These are phyloP conservation scores for Clausena lansium DNA, from an alignment of 345 rosid genomes.

Conservation along the genomic window DNA sequence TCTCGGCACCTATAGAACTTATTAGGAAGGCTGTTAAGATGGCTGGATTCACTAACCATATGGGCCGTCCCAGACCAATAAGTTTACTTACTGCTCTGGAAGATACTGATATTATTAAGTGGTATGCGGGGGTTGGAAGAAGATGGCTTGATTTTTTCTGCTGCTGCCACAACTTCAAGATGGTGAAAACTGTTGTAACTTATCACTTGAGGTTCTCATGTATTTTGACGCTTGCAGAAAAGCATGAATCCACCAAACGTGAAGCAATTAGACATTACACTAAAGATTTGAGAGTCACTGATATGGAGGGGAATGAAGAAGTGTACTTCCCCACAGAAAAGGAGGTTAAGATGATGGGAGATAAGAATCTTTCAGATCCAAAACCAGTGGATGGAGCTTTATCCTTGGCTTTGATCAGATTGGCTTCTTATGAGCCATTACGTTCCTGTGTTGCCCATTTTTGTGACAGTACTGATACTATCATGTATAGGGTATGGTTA, in stretches of 20 bases:
- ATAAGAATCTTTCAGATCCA: conserved; percentile 71
- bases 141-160: conserved; percentile 94
- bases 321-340: conserved; percentile 71
- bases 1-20: conserved; percentile 76
- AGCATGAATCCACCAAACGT: conserved; percentile 80
- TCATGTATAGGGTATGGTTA: conserved; percentile 52
- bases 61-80: conserved; percentile 94
- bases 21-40: conserved; percentile 78
- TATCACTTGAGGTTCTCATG: conserved; percentile 94
- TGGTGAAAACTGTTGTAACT: conserved; percentile 72
- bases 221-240: conserved; percentile 84
- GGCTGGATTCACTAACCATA: conserved; percentile 80
- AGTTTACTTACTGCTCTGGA: conserved; percentile 60
- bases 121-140: conserved; percentile 91
- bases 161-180: conserved; percentile 85
- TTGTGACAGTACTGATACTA: conserved; percentile 61
- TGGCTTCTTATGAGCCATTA: conserved; percentile 65
- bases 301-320: conserved; percentile 51
- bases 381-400: conserved; percentile 81
- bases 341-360: conserved; percentile 96
- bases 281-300: conserved; percentile 69
- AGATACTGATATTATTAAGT: conserved; percentile 84
- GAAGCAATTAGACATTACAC: conserved; percentile 78
- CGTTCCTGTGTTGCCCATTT: conserved; percentile 68
- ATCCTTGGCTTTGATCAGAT: conserved; percentile 64